These are phyloP conservation scores for Pseudogymnoascus sp. DNA, from an alignment of 2,329 filamentous ascomycete genomes.

Conservation along the genomic window DNA sequence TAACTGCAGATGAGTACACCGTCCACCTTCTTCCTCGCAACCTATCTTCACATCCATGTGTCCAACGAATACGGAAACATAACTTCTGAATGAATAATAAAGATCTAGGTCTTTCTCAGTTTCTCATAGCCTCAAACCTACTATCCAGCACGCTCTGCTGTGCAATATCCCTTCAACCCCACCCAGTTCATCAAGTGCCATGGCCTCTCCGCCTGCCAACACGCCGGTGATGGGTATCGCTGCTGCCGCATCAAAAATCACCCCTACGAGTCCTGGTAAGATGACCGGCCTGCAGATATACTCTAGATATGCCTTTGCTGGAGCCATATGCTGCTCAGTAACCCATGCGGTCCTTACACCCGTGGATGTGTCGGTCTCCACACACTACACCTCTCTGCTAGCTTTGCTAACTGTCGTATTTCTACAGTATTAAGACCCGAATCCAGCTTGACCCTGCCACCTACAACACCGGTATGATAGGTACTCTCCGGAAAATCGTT, in stretches of 20 bases:
- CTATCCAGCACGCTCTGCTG: neutral
- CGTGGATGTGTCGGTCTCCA: slow-evolving; percentile 88
- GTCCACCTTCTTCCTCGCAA: neutral
- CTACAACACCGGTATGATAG: slow-evolving; percentile 82
- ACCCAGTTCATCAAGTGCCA: neutral
- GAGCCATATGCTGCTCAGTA: slow-evolving; percentile 95
- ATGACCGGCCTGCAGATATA: slow-evolving; percentile 66
- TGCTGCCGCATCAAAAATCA: neutral
- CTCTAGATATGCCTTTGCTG: slow-evolving; percentile 93
- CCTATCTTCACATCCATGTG: neutral
- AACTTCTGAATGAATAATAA: neutral
- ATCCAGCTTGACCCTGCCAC: slow-evolving; percentile 85
- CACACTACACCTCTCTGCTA: neutral
- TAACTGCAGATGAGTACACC: neutral
- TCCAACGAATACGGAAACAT: neutral
- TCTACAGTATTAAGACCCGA: slow-evolving; percentile 78
- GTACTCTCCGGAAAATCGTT: slow-evolving; percentile 80
- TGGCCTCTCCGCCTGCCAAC: neutral
- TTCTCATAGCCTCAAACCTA: neutral
- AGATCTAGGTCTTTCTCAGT: neutral
- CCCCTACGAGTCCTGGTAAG: slow-evolving; percentile 32
- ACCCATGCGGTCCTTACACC: slow-evolving; percentile 96
- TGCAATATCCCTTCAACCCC: neutral
- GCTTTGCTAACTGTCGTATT: slow-evolving; percentile 18
- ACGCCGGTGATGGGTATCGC: neutral